These are phyloP conservation scores for Olyra latifolia DNA, from an alignment of 176 grass and related monocot genomes.

Conservation along the genomic window DNA sequence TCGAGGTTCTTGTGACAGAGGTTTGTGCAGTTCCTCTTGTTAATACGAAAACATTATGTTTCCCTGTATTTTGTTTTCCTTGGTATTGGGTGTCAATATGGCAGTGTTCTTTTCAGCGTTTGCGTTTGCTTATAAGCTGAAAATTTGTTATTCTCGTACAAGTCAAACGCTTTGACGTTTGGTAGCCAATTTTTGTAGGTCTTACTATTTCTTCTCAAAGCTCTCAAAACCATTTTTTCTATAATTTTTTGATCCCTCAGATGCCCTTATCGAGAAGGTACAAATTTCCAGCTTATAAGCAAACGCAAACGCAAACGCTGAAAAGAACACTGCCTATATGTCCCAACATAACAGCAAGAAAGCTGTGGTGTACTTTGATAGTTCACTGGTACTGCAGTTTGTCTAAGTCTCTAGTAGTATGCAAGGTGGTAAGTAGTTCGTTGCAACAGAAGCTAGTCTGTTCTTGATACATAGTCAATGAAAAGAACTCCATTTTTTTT, in stretches of 20 bases:
- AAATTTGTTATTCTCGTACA: no score
- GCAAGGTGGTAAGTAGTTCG: neutral
- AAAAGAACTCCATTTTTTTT: neutral
- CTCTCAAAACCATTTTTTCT: no score
- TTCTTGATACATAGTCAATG: conserved; percentile 10
- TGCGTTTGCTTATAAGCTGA: no score
- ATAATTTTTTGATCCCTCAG: no score
- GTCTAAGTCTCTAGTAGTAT: neutral
- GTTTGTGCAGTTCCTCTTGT: conserved; percentile 55
- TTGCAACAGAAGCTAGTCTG: neutral
- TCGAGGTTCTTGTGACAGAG: conserved; percentile 94
- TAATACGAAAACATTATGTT: conserved; percentile 29
- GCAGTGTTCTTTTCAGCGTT: no score
- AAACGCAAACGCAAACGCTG: no score
- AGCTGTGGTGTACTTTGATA: neutral
- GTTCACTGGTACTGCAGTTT: conserved; percentile 7
- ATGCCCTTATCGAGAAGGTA: no score
- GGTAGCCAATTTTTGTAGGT: no score
- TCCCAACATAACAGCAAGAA: neutral
- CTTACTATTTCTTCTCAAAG: no score
- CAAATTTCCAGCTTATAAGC: no score
- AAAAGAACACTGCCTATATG: no score
- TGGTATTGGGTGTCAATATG: conserved; percentile 10
- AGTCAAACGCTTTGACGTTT: no score
- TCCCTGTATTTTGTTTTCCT: conserved; percentile 34